phyloP scores from a whole-genome alignment of 2,329 filamentous ascomycete genomes.

The Bipolaris sorokiniana region DNA sequence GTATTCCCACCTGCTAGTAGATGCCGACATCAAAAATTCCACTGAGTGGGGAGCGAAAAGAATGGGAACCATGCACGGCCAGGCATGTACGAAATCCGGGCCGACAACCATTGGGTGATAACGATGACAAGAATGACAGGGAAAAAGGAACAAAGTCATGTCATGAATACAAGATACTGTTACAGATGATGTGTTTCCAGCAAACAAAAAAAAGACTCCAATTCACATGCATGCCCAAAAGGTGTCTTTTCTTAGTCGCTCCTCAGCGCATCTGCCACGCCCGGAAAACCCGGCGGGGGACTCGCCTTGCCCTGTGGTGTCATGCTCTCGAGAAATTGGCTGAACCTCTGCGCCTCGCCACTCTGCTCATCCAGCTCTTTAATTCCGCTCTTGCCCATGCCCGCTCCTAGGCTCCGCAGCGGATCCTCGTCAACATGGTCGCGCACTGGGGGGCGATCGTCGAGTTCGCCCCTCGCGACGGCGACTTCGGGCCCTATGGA shows the following conservation, averaged over 20 bases:
- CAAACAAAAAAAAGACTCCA: background rate
- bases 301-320: constrained; percentile 2
- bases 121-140: too few relatives aligned
- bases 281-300: constrained; percentile 9
- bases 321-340: constrained; percentile 18
- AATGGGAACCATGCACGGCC: too few relatives aligned
- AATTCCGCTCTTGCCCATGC: constrained; percentile 20
- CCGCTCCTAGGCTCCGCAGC: constrained; percentile 14
- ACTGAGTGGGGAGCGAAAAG: too few relatives aligned
- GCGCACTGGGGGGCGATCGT: constrained; percentile 32
- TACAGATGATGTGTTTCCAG: background rate
- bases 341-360: constrained; percentile 21
- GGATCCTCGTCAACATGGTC: constrained; percentile 15
- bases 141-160: too few relatives aligned
- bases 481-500: constrained; percentile 28
- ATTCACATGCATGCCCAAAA: constrained; percentile 6
- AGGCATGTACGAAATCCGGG: too few relatives aligned
- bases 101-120: too few relatives aligned
- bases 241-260: background rate
- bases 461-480: constrained; percentile 34
- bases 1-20: too few relatives aligned
- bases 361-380: constrained; percentile 33
- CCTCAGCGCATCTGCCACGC: constrained; percentile 13
- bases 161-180: background rate
- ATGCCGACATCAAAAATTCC: too few relatives aligned